Percentiles rank a stretch among this genome's conserved stretches.
These are phyloP conservation scores for Phytophthora constricta DNA, from an alignment of 352 stramenopile genomes.

Conservation along the genomic window DNA sequence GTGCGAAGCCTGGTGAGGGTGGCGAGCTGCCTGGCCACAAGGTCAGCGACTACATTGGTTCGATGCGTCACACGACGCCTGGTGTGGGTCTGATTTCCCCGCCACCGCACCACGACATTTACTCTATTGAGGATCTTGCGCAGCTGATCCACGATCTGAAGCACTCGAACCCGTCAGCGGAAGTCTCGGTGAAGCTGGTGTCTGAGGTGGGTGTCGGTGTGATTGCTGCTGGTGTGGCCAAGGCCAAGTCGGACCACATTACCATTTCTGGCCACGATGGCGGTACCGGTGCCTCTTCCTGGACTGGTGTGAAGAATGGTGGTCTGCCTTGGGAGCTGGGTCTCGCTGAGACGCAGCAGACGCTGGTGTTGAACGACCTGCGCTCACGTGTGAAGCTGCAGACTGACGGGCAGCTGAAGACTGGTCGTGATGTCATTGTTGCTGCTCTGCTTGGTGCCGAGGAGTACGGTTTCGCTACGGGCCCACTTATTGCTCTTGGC, in stretches of 20 bases:
- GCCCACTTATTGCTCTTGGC: constrained; percentile 94
- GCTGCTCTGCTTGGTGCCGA: constrained; percentile 95
- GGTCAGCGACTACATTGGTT: constrained; percentile 96
- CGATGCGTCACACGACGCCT: constrained; percentile 95
- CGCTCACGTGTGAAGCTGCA: constrained; percentile 93
- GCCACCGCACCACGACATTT: constrained; percentile 98
- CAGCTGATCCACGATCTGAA: constrained; percentile 99
- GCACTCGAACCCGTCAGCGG: constrained; percentile 93
- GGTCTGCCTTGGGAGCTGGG: constrained; percentile 96
- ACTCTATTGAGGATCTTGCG: constrained; percentile 98
- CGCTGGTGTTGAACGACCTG: constrained; percentile 95
- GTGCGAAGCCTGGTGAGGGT: constrained; percentile 96
- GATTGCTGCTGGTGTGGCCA: constrained; percentile 92
- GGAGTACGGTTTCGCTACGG: constrained; percentile 96
- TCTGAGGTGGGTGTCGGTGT: constrained; percentile 97
- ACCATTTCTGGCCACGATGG: constrained; percentile 95
- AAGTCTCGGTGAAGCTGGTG: constrained; percentile 97
- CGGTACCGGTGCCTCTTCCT: constrained; percentile 94
- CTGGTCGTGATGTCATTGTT: constrained; percentile 93
- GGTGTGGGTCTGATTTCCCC: constrained; percentile 96
- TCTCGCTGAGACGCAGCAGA: constrained; percentile 97
- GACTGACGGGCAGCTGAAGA: constrained; percentile 96
- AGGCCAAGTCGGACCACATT: constrained; percentile 95
- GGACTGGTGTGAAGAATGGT: constrained; percentile 94
- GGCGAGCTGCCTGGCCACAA: constrained; percentile 97